Evolutionary conservation across 2,329 filamentous ascomycete species (phyloP).

Genomic region (Penicillium sp.): DNA sequence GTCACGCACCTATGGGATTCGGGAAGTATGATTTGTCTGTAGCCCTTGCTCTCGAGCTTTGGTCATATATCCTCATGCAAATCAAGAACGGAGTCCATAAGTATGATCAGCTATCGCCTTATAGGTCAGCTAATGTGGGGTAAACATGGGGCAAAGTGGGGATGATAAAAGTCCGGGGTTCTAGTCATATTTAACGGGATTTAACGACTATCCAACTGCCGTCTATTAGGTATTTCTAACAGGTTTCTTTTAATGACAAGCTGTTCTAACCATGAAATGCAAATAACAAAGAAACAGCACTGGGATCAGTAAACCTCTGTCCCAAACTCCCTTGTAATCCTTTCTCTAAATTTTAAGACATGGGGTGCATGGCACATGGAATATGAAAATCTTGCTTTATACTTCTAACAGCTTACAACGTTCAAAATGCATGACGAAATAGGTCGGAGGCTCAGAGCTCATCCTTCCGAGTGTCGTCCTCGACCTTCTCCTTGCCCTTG

Average conservation of each 20-base stretch:
- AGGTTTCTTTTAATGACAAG: not conserved
- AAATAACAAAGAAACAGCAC: not conserved
- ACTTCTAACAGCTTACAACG: constrained; percentile 5
- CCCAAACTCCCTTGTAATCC: constrained; percentile 15
- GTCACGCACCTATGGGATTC: not conserved
- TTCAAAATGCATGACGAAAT: constrained; percentile 2
- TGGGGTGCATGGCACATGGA: constrained; percentile 17
- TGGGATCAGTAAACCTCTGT: not conserved
- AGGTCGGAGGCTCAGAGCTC: constrained; percentile 26
- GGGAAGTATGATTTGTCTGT: not conserved
- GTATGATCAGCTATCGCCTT: too few relatives aligned
- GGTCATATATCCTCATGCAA: not conserved
- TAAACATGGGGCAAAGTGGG: constrained; percentile 5
- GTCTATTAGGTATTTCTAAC: not conserved
- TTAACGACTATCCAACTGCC: not conserved
- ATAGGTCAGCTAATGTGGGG: too few relatives aligned
- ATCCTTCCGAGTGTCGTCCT: constrained; percentile 30
- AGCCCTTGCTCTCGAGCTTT: not conserved
- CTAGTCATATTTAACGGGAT: not conserved
- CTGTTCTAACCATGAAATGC: not conserved
- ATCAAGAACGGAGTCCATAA: not conserved
- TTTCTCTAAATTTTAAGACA: constrained; percentile 17
- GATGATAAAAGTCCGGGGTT: not conserved
- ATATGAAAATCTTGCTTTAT: constrained; percentile 16
- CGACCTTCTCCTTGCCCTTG: constrained; percentile 21